Evolutionary conservation across 306 rosid species (phyloP), one percentile per base, ranked within the genome.

Genomic region (Castanea crenata): DNA sequence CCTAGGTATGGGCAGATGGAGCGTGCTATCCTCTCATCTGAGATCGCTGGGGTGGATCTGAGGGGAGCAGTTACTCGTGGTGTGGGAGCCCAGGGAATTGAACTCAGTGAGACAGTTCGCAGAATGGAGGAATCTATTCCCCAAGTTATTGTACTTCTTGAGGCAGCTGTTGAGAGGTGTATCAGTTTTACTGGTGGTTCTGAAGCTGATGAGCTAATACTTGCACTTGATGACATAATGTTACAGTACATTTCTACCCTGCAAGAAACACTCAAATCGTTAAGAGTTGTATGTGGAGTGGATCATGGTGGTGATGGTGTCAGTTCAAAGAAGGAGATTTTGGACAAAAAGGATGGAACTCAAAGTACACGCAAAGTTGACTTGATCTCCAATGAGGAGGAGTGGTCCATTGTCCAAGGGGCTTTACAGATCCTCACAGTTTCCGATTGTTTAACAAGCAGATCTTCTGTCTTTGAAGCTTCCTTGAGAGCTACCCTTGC

Each of bases 91-190:
- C 99, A 96, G 81, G 99, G 99, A 76, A 84, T 96, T 85, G 99
- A 96, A 76, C 98, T 96, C 84, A 96, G 99, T 85, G 99, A 96
- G 85, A 91, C 99, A 32, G 99, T 96, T 81, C 94, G 99, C 81
- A 96, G 99, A 90, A 93, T 96, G 99, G 99, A 96, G 90, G 99
- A 96, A 82, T 96, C 98, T 54, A 90, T 96, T 70, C 97, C 99
- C 80, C 99, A 91, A 82, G 88, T 96, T 83, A 90, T 89, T 80
- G 77, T 96, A 74, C 96, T 93, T 85, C 96, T 96, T 81, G 99
- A 96, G 83, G 96, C 98, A 71, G 91, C 99, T 63, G 92, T 92
- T 41, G 99, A 96, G 80, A 96, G 99, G 86, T 93, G 99, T 87
- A 90, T 96, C 75, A 90, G 81, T 88, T 96, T 96, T 71, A 96